These are phyloP conservation scores for Podospora australis DNA, from an alignment of 495 filamentous ascomycete species.

Conservation along the genomic window DNA sequence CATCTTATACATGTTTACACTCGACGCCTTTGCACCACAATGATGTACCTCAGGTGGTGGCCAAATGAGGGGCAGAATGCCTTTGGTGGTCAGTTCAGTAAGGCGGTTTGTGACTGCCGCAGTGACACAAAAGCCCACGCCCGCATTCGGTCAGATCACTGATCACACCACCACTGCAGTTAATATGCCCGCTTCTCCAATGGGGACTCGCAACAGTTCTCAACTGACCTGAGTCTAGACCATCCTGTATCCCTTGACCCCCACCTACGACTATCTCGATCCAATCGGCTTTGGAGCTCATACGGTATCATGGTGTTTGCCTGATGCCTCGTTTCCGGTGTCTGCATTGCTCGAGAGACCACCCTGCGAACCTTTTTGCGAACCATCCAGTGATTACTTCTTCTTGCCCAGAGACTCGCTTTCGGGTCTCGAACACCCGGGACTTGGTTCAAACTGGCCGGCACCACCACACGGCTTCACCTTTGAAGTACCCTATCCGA, in stretches of 20 bases:
- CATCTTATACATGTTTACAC: background rate
- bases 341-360: slow-evolving; percentile 6
- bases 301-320: slow-evolving; percentile 5
- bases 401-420: background rate
- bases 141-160: too few species aligned
- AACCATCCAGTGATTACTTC: slow-evolving; percentile 1
- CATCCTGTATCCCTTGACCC: background rate
- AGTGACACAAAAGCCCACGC: background rate
- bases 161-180: slow-evolving; percentile 1
- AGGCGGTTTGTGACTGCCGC: background rate
- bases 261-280: slow-evolving; percentile 1
- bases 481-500: background rate
- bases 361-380: background rate
- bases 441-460: background rate
- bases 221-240: background rate
- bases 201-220: background rate
- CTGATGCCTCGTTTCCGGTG: background rate
- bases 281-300: background rate
- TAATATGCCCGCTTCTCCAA: background rate
- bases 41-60: background rate
- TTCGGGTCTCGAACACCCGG: background rate
- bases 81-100: background rate
- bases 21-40: background rate
- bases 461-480: background rate
- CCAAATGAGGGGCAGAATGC: background rate